These are phyloP conservation scores for Zygosaccharomyces sapae DNA, from an alignment of 1,139 yeast genomes.

Conservation along the genomic window DNA sequence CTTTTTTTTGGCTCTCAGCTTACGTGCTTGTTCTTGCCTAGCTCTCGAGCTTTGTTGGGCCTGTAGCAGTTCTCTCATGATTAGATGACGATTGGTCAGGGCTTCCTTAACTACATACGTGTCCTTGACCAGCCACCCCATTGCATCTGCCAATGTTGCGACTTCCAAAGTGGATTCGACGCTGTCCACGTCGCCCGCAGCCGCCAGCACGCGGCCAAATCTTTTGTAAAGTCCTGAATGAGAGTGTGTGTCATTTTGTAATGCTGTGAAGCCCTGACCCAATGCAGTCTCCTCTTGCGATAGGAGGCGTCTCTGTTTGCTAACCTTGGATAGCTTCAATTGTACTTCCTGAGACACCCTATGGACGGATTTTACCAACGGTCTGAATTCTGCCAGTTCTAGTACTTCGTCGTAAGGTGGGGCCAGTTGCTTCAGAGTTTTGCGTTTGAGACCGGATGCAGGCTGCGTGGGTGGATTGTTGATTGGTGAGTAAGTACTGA, in stretches of 20 bases:
- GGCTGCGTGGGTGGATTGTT: constrained; percentile 49
- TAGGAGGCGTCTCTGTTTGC: constrained; percentile 53
- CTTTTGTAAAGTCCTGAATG: constrained; percentile 70
- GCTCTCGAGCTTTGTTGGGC: constrained; percentile 72
- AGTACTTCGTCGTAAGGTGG: constrained; percentile 86
- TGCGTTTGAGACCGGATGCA: constrained; percentile 76
- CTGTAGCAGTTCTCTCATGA: constrained; percentile 81
- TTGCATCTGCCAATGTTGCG: constrained; percentile 75
- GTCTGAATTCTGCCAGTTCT: constrained; percentile 80
- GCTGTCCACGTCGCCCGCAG: constrained; percentile 73
- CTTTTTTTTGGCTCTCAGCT: constrained; percentile 57
- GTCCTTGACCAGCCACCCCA: constrained; percentile 62
- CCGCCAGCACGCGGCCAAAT: constrained; percentile 61
- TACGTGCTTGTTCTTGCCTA: constrained; percentile 70
- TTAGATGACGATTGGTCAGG: constrained; percentile 80
- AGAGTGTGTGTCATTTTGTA: constrained; percentile 38
- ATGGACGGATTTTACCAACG: constrained; percentile 76
- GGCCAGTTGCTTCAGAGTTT: constrained; percentile 84
- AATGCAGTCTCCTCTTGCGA: constrained; percentile 60
- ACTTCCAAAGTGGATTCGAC: constrained; percentile 69
- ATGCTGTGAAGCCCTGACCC: constrained; percentile 51
- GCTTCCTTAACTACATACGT: constrained; percentile 89
- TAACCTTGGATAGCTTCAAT: constrained; percentile 50
- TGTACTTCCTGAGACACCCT: constrained; percentile 54
- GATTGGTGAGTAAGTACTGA: constrained; percentile 66